phyloP scores from a whole-genome alignment of 441 rosid genomes.

The Gossypium trilobum region DNA sequence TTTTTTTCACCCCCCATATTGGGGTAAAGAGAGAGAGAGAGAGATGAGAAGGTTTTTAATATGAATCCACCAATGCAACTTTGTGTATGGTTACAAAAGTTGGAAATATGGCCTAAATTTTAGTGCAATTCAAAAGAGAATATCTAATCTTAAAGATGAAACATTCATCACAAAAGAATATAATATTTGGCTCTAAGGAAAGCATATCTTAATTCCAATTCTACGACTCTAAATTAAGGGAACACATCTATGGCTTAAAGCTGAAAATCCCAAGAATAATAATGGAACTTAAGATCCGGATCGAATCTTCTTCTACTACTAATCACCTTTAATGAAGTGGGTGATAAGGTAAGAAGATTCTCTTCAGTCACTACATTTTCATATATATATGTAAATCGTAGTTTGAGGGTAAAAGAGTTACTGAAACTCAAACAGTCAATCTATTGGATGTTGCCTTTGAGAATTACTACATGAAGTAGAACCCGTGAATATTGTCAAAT shows the following conservation, averaged over 20 bases:
- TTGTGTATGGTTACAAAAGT: constrained; percentile 53
- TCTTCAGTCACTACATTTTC: constrained; percentile 6
- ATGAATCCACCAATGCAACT: constrained; percentile 34
- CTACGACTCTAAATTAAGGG: constrained; percentile 63
- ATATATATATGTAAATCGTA: too few relatives aligned
- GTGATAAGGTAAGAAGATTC: constrained; percentile 77
- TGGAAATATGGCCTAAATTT: constrained; percentile 39
- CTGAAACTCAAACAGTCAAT: too few relatives aligned
- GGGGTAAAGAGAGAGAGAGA: not conserved
- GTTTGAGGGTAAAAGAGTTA: too few relatives aligned
- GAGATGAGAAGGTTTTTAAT: constrained; percentile 18
- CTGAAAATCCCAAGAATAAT: constrained; percentile 28
- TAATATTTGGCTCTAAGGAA: constrained; percentile 48
- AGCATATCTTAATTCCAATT: constrained; percentile 71
- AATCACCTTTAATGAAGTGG: constrained; percentile 63
- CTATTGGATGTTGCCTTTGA: too few relatives aligned
- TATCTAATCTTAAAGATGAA: constrained; percentile 34
- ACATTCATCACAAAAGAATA: constrained; percentile 41
- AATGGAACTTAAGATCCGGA: constrained; percentile 38
- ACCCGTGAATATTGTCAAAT: too few relatives aligned
- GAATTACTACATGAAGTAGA: too few relatives aligned
- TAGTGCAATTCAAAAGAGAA: constrained; percentile 34
- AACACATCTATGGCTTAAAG: constrained; percentile 26
- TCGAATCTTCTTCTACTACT: constrained; percentile 67
- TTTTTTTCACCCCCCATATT: not conserved